A percentile compares a stretch with the other conserved stretches of the same genome.
Evolutionary conservation across 2,329 filamentous ascomycete species (phyloP).

Genomic region (Arthrobotrys pseudoclavata): DNA sequence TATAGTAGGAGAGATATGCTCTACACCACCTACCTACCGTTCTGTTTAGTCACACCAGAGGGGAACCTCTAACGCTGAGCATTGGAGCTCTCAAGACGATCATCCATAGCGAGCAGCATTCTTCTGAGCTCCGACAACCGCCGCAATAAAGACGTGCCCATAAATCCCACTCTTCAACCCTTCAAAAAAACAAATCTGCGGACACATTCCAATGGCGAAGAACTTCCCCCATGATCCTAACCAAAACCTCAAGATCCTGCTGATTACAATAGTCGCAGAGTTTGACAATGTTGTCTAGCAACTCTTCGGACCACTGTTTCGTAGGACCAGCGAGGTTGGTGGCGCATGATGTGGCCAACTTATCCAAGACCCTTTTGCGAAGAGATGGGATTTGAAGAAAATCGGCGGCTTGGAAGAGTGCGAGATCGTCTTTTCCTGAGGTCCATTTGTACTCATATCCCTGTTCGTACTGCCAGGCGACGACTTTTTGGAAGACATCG

Average conservation of each 20-base stretch:
- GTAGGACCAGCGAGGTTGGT: too few species aligned
- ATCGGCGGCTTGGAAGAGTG: too few species aligned
- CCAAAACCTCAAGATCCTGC: neutral
- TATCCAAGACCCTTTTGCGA: too few species aligned
- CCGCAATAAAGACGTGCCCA: neutral
- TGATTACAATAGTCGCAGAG: neutral
- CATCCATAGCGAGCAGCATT: too few species aligned
- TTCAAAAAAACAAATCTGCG: neutral
- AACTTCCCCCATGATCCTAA: neutral
- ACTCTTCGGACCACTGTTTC: too few species aligned
- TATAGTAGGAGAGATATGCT: too few species aligned
- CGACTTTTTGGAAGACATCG: neutral
- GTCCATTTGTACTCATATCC: neutral
- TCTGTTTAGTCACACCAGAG: too few species aligned
- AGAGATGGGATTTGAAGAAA: too few species aligned
- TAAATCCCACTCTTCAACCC: neutral
- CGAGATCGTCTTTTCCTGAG: neutral
- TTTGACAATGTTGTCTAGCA: neutral
- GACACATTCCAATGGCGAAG: neutral
- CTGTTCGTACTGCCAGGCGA: neutral
- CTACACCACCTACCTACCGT: too few species aligned
- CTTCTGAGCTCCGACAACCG: neutral
- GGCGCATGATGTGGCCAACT: too few species aligned
- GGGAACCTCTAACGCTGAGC: too few species aligned
- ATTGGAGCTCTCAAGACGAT: too few species aligned